These are phyloP conservation scores for Carpinus fangiana DNA, from an alignment of 306 rosid species.

Conservation along the genomic window DNA sequence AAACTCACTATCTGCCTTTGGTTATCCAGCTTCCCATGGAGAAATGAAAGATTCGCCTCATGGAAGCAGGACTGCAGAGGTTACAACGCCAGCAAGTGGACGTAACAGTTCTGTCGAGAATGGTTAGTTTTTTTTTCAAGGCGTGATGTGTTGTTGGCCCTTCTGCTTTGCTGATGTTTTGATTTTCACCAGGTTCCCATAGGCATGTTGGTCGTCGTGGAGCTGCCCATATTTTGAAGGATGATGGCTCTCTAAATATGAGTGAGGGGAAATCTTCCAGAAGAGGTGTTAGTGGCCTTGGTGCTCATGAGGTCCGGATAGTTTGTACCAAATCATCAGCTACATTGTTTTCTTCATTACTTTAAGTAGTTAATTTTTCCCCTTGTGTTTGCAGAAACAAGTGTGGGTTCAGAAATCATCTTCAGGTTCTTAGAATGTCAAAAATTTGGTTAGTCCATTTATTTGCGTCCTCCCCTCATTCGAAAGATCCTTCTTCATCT, in stretches of 20 bases:
- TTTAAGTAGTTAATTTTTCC: conserved; percentile 17
- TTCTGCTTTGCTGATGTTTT: conserved; percentile 17
- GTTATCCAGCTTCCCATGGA: conserved; percentile 34
- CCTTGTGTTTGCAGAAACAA: conserved; percentile 74
- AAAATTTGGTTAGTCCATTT: conserved; percentile 43
- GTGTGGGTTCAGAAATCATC: conserved; percentile 97
- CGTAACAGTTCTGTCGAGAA: conserved; percentile 51
- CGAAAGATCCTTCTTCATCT: background rate
- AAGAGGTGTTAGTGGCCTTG: conserved; percentile 60
- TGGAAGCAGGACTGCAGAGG: conserved; percentile 55
- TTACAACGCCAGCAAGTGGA: conserved; percentile 50
- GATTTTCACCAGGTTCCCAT: conserved; percentile 52
- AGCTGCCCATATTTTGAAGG: conserved; percentile 53
- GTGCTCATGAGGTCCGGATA: conserved; percentile 69
- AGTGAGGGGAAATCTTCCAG: conserved; percentile 77
- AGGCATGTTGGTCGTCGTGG: conserved; percentile 75
- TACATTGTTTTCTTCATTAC: background rate
- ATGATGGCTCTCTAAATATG: conserved; percentile 53
- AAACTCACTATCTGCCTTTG: conserved; percentile 19
- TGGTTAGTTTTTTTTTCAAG: conserved; percentile 43
- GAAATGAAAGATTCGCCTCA: conserved; percentile 45
- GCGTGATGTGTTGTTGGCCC: background rate
- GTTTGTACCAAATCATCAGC: conserved; percentile 6
- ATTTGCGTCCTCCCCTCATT: background rate
- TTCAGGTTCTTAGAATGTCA: conserved; percentile 68